phyloP scores from a whole-genome alignment of 305 asterid species.

The Salvia sclarea region DNA sequence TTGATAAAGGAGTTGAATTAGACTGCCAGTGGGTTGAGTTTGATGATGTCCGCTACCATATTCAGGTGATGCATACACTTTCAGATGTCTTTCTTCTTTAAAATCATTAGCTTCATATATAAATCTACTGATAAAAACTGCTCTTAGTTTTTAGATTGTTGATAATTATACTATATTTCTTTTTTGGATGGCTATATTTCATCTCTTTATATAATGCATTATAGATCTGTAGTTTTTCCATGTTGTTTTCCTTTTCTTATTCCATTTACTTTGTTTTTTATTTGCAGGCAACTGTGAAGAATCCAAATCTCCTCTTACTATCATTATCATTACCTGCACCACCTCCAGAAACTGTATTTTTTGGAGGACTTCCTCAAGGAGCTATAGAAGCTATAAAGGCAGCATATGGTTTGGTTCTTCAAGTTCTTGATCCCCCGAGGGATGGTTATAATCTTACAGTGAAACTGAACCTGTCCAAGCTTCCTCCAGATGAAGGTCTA shows the following conservation, averaged over 20 bases:
- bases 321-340: constrained; percentile 82
- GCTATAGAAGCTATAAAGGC: constrained; percentile 91
- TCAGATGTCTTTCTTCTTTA: not conserved
- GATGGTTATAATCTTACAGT: constrained; percentile 93
- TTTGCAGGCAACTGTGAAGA: constrained; percentile 77
- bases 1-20: constrained; percentile 87
- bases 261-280: not conserved
- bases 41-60: constrained; percentile 84
- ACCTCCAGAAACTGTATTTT: constrained; percentile 78
- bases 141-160: not conserved
- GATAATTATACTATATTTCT: not conserved
- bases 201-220: constrained; percentile 2
- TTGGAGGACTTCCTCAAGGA: constrained; percentile 85
- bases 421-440: constrained; percentile 95
- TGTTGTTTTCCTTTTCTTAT: constrained; percentile 13
- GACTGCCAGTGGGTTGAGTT: constrained; percentile 90
- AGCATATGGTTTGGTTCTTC: constrained; percentile 77
- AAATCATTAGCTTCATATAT: not conserved
- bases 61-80: constrained; percentile 58
- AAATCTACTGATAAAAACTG: not conserved
- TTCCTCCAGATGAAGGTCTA: constrained; percentile 94
- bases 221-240: not conserved
- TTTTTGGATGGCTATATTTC: constrained; percentile 8
- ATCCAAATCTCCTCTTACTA: constrained; percentile 67
- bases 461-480: constrained; percentile 86